These are phyloP conservation scores for Polychaeton citri DNA, from an alignment of 2,329 filamentous ascomycete species.

Conservation along the genomic window DNA sequence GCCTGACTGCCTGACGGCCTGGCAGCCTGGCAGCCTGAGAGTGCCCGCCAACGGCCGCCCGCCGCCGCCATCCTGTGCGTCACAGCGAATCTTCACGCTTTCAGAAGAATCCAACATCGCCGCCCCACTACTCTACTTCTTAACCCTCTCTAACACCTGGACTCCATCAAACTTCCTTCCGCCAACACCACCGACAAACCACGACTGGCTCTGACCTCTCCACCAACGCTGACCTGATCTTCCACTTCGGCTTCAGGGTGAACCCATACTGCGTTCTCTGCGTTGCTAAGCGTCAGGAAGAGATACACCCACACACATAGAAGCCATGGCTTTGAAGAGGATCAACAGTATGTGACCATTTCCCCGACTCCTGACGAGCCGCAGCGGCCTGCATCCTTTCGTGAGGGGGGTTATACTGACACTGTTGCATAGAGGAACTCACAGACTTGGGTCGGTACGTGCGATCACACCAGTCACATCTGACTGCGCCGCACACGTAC, in stretches of 20 bases:
- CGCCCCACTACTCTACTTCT: not conserved
- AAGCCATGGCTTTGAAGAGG: slow-evolving; percentile 71
- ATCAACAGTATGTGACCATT: slow-evolving; percentile 53
- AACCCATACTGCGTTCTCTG: not conserved
- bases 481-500: no score
- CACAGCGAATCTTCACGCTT: no score
- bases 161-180: not conserved
- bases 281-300: slow-evolving; percentile 6
- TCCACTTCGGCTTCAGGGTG: not conserved
- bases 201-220: not conserved
- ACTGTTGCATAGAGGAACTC: slow-evolving; percentile 44
- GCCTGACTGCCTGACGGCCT: no score
- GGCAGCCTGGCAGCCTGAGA: no score
- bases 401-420: slow-evolving; percentile 3
- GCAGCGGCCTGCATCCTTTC: not conserved
- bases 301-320: slow-evolving; percentile 10
- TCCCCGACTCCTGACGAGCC: slow-evolving; percentile 1
- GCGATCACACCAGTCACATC: slow-evolving; percentile 1
- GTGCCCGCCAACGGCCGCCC: no score
- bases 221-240: not conserved
- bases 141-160: not conserved
- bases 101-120: not conserved
- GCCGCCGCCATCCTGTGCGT: no score
- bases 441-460: slow-evolving; percentile 72
- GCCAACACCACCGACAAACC: not conserved